Conservation (phyloP, 805 yeast species). For the Spathaspora gorwiae region DNA sequence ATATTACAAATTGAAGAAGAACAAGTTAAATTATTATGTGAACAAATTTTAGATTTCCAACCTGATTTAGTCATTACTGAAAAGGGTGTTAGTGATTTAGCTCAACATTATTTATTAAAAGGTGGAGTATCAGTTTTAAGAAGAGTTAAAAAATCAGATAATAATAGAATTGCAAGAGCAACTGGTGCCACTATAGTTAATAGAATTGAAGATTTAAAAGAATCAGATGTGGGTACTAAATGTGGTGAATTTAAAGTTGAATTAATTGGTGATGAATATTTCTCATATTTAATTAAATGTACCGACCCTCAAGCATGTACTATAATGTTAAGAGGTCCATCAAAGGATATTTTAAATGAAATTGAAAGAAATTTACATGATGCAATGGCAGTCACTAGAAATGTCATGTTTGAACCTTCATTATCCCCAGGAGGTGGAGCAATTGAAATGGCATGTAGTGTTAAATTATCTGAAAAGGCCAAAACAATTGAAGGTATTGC, state of each 20-base stretch:
- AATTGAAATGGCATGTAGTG: slow-evolving; percentile 97
- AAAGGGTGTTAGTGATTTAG: slow-evolving; percentile 96
- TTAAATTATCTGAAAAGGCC: slow-evolving; percentile 82
- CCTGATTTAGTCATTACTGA: slow-evolving; percentile 96
- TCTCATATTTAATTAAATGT: slow-evolving; percentile 78
- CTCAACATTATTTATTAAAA: slow-evolving; percentile 91
- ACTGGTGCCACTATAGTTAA: slow-evolving; percentile 97
- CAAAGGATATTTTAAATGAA: slow-evolving; percentile 94
- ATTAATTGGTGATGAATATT: slow-evolving; percentile 95
- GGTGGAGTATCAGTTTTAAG: slow-evolving; percentile 91
- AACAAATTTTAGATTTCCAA: slow-evolving; percentile 72
- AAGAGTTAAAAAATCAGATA: slow-evolving; percentile 92
- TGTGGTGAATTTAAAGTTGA: slow-evolving; percentile 93
- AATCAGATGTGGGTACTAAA: slow-evolving; percentile 78
- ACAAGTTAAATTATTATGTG: slow-evolving; percentile 85
- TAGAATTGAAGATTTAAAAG: slow-evolving; percentile 90
- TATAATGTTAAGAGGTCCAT: slow-evolving; percentile 87
- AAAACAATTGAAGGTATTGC: slow-evolving; percentile 89
- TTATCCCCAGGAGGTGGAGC: slow-evolving; percentile 99
- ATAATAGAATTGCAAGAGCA: slow-evolving; percentile 93
- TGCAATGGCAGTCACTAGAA: slow-evolving; percentile 96
- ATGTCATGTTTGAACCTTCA: slow-evolving; percentile 90
- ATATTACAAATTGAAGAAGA: slow-evolving; percentile 96
- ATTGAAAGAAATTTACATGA: slow-evolving; percentile 95
- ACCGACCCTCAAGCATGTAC: slow-evolving; percentile 90